Percentiles rank a stretch among this genome's conserved stretches.
Evolutionary conservation across 192 early-diverging fungal species (phyloP).

Genomic region (Podila epigama): DNA sequence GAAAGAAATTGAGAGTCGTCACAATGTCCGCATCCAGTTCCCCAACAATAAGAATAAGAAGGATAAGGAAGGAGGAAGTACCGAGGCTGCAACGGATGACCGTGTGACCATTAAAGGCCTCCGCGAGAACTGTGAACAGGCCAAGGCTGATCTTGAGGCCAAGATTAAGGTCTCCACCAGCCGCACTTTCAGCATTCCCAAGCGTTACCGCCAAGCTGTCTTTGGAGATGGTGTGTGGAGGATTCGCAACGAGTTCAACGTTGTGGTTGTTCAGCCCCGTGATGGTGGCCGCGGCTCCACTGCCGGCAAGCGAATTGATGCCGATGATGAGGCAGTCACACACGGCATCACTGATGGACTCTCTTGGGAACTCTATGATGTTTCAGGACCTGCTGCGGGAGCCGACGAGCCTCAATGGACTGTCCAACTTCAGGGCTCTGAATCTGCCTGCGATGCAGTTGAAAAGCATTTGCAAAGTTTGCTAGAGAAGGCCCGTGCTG

Average conservation of each 20-base stretch:
- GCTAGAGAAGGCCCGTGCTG: constrained; percentile 33
- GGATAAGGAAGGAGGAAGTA: constrained; percentile 31
- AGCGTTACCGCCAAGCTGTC: constrained; percentile 58
- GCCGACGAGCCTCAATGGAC: constrained; percentile 25
- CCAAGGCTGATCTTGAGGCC: constrained; percentile 54
- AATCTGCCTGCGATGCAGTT: constrained; percentile 32
- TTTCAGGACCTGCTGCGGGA: constrained; percentile 18
- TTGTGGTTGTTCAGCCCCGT: constrained; percentile 58
- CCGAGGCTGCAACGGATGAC: constrained; percentile 45
- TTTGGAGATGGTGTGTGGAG: constrained; percentile 62
- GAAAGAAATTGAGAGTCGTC: constrained; percentile 71
- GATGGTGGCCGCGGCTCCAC: constrained; percentile 17
- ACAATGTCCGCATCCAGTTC: constrained; percentile 73
- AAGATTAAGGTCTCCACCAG: constrained; percentile 59
- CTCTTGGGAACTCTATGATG: constrained; percentile 38
- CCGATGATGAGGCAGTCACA: constrained; percentile 40
- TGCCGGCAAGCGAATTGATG: constrained; percentile 52
- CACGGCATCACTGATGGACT: constrained; percentile 44
- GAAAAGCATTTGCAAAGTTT: constrained; percentile 26
- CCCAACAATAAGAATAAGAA: constrained; percentile 66
- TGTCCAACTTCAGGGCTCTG: constrained; percentile 42
- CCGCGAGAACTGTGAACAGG: constrained; percentile 38
- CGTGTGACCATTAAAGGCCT: constrained; percentile 43
- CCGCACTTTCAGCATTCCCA: constrained; percentile 62
- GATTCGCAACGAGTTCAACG: constrained; percentile 67